Conservation (phyloP, 2,329 filamentous ascomycete genomes). For the Alternaria tenuissima region DNA sequence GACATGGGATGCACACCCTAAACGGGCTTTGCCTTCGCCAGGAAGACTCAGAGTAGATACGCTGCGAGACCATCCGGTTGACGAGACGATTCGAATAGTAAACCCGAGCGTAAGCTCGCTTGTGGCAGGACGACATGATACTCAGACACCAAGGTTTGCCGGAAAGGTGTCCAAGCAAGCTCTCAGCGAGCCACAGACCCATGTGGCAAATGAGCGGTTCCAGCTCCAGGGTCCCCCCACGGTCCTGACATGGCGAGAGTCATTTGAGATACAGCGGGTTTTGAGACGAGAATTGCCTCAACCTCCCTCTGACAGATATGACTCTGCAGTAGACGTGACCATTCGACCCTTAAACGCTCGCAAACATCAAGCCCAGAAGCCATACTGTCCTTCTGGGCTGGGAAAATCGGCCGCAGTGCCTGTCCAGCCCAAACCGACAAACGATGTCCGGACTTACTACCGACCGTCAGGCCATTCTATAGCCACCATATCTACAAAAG, state of each 20-base stretch:
- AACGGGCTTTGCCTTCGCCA: conserved; percentile 7
- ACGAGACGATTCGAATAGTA: conserved; percentile 14
- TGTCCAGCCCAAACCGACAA: neutral
- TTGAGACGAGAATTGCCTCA: conserved; percentile 3
- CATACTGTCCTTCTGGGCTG: neutral
- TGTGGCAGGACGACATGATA: neutral
- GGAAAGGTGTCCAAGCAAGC: neutral
- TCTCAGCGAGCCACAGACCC: neutral
- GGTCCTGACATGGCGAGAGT: conserved; percentile 16
- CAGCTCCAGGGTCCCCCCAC: conserved; percentile 3
- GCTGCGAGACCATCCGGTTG: neutral
- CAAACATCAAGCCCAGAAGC: neutral
- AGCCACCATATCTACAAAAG: neutral
- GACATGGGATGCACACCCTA: neutral
- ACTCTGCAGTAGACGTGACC: conserved; percentile 15
- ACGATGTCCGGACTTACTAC: neutral
- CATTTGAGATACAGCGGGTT: conserved; percentile 9
- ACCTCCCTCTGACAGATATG: conserved; percentile 3
- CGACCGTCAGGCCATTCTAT: neutral
- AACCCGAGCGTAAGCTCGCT: conserved; percentile 11
- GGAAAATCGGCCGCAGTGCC: neutral
- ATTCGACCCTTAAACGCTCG: conserved; percentile 2
- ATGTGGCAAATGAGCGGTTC: neutral
- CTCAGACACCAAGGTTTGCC: conserved; percentile 1
- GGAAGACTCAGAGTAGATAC: conserved; percentile 2